Percentiles rank a stretch among this genome's conserved stretches.
Evolutionary conservation across 2,329 filamentous ascomycete genomes (phyloP).

Genomic region (Mycosphaerella arachidis): DNA sequence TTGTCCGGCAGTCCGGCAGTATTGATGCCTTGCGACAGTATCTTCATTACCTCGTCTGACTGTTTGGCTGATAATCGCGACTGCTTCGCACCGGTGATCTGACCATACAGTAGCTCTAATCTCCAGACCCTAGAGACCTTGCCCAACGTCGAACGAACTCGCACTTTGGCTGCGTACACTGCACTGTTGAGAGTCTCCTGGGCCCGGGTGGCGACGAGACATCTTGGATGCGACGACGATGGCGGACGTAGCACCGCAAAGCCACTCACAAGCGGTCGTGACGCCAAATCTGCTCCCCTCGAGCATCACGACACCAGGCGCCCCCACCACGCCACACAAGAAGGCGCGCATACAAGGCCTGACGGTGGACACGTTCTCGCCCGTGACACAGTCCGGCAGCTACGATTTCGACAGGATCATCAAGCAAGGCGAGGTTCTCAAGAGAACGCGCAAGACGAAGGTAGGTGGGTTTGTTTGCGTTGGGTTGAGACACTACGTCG

Average conservation of each 20-base stretch:
- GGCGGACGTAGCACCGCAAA: slow-evolving; percentile 21
- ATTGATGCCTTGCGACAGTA: not conserved
- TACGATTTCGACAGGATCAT: slow-evolving; percentile 94
- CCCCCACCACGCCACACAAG: slow-evolving; percentile 1
- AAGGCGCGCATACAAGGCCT: slow-evolving; percentile 28
- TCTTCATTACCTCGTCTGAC: not conserved
- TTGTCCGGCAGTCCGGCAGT: not conserved
- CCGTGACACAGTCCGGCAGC: slow-evolving; percentile 89
- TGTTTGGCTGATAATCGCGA: not conserved
- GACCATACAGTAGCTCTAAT: no score
- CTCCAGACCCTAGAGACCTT: not conserved
- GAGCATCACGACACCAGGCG: slow-evolving; percentile 7
- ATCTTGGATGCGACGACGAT: slow-evolving; percentile 11
- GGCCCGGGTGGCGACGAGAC: not conserved
- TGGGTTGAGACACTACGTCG: not conserved
- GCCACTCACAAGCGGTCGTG: slow-evolving; percentile 4
- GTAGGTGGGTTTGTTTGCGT: slow-evolving; percentile 41
- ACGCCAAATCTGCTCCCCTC: slow-evolving; percentile 4
- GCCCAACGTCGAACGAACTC: not conserved
- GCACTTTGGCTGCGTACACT: not conserved
- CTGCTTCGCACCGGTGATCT: not conserved
- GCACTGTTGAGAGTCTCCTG: not conserved
- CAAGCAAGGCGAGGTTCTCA: slow-evolving; percentile 80
- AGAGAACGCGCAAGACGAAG: slow-evolving; percentile 91
- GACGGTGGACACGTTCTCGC: slow-evolving; percentile 65